These are phyloP conservation scores for Garcileccinum viscosum DNA, from an alignment of 1,284 basidiomycete species.

Conservation along the genomic window DNA sequence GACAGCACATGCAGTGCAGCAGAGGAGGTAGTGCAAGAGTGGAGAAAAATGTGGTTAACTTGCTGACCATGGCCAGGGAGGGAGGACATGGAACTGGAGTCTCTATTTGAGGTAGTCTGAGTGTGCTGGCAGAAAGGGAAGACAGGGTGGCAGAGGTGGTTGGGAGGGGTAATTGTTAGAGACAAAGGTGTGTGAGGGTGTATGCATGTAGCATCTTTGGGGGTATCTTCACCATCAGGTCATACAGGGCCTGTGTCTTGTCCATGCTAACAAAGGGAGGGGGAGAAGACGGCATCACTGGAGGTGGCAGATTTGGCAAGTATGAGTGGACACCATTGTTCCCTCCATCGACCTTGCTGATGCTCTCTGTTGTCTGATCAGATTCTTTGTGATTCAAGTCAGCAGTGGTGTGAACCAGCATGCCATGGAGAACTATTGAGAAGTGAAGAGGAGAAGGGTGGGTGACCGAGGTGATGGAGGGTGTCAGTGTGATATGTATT, in stretches of 20 bases:
- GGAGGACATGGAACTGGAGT: slow-evolving; percentile 28
- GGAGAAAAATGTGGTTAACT: slow-evolving; percentile 61
- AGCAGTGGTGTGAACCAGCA: slow-evolving; percentile 28
- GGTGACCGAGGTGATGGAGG: slow-evolving; percentile 46
- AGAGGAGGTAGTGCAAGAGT: slow-evolving; percentile 65
- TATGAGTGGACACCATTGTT: background rate
- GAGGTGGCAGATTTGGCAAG: slow-evolving; percentile 22
- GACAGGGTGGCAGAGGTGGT: slow-evolving; percentile 11
- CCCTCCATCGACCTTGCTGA: slow-evolving; percentile 12
- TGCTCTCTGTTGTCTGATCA: slow-evolving; percentile 8
- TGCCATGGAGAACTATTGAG: slow-evolving; percentile 30
- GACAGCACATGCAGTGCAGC: slow-evolving; percentile 76
- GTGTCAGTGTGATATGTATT: slow-evolving; percentile 49
- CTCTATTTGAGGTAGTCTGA: background rate
- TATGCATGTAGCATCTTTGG: slow-evolving; percentile 70
- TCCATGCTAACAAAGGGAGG: slow-evolving; percentile 10
- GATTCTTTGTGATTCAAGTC: slow-evolving; percentile 19
- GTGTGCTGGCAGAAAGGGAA: background rate
- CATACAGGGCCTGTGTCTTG: slow-evolving; percentile 46
- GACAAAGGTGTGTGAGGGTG: slow-evolving; percentile 56
- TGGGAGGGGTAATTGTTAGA: slow-evolving; percentile 21
- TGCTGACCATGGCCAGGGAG: slow-evolving; percentile 42
- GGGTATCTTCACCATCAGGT: slow-evolving; percentile 64
- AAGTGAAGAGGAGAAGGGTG: slow-evolving; percentile 38
- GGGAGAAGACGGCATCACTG: slow-evolving; percentile 33